Conservation (phyloP, 78 protist genomes). For the Dictyostelium capitatum region DNA sequence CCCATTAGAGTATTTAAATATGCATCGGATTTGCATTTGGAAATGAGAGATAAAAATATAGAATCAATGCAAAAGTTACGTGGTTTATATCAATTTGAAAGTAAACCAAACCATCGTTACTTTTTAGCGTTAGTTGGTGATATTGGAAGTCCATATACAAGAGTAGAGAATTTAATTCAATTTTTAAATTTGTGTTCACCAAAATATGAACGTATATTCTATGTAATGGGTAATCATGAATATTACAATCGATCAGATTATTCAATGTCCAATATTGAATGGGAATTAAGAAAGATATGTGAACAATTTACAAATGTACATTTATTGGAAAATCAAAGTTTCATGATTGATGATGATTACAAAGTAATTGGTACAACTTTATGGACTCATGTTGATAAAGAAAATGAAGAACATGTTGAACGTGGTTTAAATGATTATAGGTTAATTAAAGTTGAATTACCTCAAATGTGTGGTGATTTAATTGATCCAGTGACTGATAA, state of each 20-base stretch:
- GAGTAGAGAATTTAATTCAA: not conserved
- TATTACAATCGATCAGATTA: not conserved
- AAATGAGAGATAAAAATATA: slow-evolving; percentile 38
- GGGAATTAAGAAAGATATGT: not conserved
- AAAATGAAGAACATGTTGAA: not conserved
- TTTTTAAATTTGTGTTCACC: not conserved
- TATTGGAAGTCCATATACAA: slow-evolving; percentile 15
- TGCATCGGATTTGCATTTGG: slow-evolving; percentile 60
- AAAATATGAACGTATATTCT: not conserved
- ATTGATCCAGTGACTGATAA: not conserved
- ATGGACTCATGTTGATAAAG: not conserved
- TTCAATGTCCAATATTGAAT: not conserved
- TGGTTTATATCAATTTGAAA: slow-evolving; percentile 25
- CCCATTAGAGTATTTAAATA: slow-evolving; percentile 47
- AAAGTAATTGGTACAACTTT: slow-evolving; percentile 17
- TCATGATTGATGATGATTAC: not conserved
- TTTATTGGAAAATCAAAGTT: not conserved
- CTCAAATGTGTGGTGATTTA: slow-evolving; percentile 11
- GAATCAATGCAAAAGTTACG: not conserved
- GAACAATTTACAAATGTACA: not conserved
- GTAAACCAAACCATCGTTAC: slow-evolving; percentile 12
- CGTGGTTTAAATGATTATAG: slow-evolving; percentile 12
- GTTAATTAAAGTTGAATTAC: not conserved
- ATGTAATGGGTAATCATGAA: slow-evolving; percentile 13
- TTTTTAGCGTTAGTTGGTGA: slow-evolving; percentile 39